A percentile compares a stretch with the other conserved stretches of the same genome.
Evolutionary conservation across 2,329 filamentous ascomycete species (phyloP).

Genomic region (Fusarium vanettenii): DNA sequence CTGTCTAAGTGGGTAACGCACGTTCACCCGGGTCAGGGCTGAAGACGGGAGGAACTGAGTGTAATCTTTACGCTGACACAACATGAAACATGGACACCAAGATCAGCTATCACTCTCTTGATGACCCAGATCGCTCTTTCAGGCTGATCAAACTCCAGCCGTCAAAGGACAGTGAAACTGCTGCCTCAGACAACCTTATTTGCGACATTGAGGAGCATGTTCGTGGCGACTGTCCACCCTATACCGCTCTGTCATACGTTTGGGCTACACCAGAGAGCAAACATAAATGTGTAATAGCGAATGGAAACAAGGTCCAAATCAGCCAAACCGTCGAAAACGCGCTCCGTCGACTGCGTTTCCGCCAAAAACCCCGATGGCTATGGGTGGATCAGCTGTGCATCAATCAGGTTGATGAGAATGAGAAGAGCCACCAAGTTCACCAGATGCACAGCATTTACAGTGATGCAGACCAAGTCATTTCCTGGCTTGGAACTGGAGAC

Average conservation of each 20-base stretch:
- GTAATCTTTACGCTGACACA: neutral
- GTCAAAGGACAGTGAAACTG: neutral
- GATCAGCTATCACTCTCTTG: neutral
- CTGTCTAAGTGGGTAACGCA: neutral
- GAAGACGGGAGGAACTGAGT: neutral
- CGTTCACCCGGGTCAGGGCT: neutral
- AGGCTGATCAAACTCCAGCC: neutral
- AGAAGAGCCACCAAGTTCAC: conserved; percentile 25
- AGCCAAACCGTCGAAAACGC: neutral
- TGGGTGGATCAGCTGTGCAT: conserved; percentile 31
- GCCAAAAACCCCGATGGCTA: neutral
- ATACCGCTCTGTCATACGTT: conserved; percentile 14
- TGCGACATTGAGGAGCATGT: neutral
- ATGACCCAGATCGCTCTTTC: neutral
- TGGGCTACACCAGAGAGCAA: neutral
- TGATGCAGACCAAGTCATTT: conserved; percentile 4
- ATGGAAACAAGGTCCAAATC: neutral
- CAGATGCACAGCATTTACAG: conserved; percentile 21
- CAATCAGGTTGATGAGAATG: conserved; percentile 15
- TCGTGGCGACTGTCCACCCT: neutral
- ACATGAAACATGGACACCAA: neutral
- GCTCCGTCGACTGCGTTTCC: neutral
- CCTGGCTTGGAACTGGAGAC: conserved; percentile 10
- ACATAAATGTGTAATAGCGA: neutral
- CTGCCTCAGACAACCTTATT: neutral